Evolutionary conservation across 331 rosid species (phyloP).

Genomic region (Quercus tomentella): DNA sequence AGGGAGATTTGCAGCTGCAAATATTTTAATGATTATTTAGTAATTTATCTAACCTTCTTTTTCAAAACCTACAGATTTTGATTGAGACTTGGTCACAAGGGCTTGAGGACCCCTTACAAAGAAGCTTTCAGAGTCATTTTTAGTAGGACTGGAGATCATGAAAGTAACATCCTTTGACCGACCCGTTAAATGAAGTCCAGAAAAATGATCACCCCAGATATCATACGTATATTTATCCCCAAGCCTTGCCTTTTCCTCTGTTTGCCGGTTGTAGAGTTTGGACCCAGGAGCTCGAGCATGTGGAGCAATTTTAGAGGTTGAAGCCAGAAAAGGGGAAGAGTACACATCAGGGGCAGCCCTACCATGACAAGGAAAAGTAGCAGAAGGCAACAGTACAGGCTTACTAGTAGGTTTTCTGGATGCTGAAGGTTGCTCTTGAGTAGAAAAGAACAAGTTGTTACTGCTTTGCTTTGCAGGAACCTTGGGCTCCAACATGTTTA

Average conservation of each 20-base stretch:
- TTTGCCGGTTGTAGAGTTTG: constrained; percentile 35
- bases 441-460: constrained; percentile 17
- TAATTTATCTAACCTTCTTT: constrained; percentile 38
- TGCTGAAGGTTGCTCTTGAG: constrained; percentile 34
- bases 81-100: constrained; percentile 44
- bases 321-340: constrained; percentile 27
- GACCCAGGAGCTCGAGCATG: constrained; percentile 84
- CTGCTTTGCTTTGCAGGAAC: constrained; percentile 17
- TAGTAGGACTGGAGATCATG: constrained; percentile 40
- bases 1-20: neutral
- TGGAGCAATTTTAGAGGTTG: constrained; percentile 38
- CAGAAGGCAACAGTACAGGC: constrained; percentile 47
- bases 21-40: neutral
- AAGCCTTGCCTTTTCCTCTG: constrained; percentile 33
- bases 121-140: constrained; percentile 72
- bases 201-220: constrained; percentile 93
- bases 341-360: constrained; percentile 28
- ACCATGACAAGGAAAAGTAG: constrained; percentile 38
- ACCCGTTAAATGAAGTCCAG: constrained; percentile 65
- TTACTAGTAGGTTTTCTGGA: constrained; percentile 25
- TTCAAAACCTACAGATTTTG: constrained; percentile 34
- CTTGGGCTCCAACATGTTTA: constrained; percentile 24
- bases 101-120: constrained; percentile 79
- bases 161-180: constrained; percentile 46
- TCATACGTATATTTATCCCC: constrained; percentile 76